Conservation (phyloP, 2,329 filamentous ascomycete species). For the Exophiala viscosa region DNA sequence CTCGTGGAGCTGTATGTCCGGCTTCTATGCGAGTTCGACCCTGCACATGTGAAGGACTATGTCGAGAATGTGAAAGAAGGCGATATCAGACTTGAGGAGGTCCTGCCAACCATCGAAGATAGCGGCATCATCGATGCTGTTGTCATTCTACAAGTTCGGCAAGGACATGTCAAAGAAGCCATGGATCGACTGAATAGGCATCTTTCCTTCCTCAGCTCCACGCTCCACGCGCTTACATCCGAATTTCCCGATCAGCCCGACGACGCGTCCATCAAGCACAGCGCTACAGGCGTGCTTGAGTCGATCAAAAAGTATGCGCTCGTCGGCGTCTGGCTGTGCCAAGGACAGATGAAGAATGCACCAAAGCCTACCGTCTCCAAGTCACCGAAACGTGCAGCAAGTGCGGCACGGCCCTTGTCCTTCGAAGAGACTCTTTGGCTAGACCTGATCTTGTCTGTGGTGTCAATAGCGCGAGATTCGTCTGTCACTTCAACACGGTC, state of each 20-base stretch:
- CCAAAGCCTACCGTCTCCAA: constrained; percentile 35
- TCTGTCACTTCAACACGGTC: constrained; percentile 32
- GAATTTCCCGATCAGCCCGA: constrained; percentile 51
- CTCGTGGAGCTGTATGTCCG: constrained; percentile 82
- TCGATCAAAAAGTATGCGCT: constrained; percentile 84
- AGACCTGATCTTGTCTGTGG: constrained; percentile 60
- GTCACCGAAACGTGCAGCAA: constrained; percentile 47
- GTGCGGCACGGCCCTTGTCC: constrained; percentile 47
- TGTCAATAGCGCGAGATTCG: constrained; percentile 62
- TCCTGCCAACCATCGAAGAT: constrained; percentile 84
- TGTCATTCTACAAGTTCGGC: constrained; percentile 82
- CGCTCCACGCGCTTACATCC: constrained; percentile 50
- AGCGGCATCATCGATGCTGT: constrained; percentile 89
- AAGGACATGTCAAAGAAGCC: constrained; percentile 76
- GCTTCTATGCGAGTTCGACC: constrained; percentile 84
- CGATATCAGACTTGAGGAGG: constrained; percentile 71
- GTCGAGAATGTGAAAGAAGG: constrained; percentile 71
- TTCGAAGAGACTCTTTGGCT: constrained; percentile 64
- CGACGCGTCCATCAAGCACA: constrained; percentile 57
- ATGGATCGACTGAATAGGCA: constrained; percentile 84
- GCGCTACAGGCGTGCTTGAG: constrained; percentile 69
- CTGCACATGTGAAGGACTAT: constrained; percentile 79
- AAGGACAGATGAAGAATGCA: constrained; percentile 63
- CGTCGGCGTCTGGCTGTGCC: constrained; percentile 93
- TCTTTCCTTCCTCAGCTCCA: constrained; percentile 72